Evolutionary conservation across 139 green algal species (phyloP), one percentile per base, ranked within the genome.

Genomic region (Ettlia oleoabundans): DNA sequence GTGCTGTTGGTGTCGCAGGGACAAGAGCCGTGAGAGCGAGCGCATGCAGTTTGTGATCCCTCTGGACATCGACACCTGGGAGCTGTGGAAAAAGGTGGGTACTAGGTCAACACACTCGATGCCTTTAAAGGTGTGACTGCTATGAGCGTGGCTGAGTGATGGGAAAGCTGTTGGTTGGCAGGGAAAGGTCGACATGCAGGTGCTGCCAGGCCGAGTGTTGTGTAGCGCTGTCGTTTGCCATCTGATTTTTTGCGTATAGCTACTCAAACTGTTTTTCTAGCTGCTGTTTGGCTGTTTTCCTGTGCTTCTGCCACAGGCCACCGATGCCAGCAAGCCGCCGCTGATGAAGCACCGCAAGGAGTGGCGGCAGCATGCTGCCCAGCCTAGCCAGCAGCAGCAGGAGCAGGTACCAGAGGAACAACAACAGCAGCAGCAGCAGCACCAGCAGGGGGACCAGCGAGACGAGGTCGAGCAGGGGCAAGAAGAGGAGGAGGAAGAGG

Each of bases 21-120:
- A 68, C 2, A 65, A 38, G 67, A 35, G 19, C 58, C 38, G 19
- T 30, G 41, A 76, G 37, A 66, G 71, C 8, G 51, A 78, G 24
- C 70, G 69, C 63, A 42, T 82, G 53, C 92, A 95, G 85, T 92
- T 93, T 74, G 82, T 94, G 30, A 80, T 95, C 28, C 47, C 47
- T 32, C 32, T 93, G 19, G 85, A 70, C 35, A 87, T 89, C 37
- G 69, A 85, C 26, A 87, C 89, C 67, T 96, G 92, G 92, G 71
- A 92, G 51, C 10, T 55, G 26, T 92, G 91, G 86, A 85, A 83
- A 51, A n/a, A 79, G 65, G 35, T 80, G 41, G 40, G 51, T 53
- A 6, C 47, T 28, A 24, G 71, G 71, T 53, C 0, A 6, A n/a
- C n/a, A 42, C 18, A 0, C 30, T 42, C 28, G n/a, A n/a, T n/a